Evolutionary conservation across 78 protist species (phyloP), one percentile per base, ranked within the genome.

Genomic region (Tieghemostelium lacteum): DNA sequence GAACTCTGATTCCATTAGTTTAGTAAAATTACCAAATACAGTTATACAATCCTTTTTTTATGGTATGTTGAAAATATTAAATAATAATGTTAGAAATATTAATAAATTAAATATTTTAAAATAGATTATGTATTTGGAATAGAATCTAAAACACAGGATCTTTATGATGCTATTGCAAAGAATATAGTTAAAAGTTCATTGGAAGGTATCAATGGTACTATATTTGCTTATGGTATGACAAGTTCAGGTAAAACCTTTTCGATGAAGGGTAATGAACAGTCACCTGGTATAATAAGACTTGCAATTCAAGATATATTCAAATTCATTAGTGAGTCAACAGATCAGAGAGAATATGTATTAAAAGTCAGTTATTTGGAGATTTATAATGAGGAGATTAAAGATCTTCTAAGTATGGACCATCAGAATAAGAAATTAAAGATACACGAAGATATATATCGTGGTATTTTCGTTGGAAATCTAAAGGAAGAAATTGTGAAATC

Each of bases 221-320:
- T 54, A 3, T 77, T 70, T 67, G 69, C 85, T 28, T 62, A 85
- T 42, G 77, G 96, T 3, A 95, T 92, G 66, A 96, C 98, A 36
- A 57, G 89, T 58, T 69, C 89, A 16, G 98, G 98, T 20, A 96
- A 96, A 61, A 96, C 98, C 7, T 29, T 61, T 92, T 92, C 97
- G 22, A 96, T 96, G 96, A 88, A 29, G 22, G 96, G 97, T 34
- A 17, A 34, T 6, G 62, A 42, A 0, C 57, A 61, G n/a, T 66
- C 45, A 6, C 95, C 96, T 7, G 97, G 97, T 10, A 42, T 96
- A 19, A 96, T 95, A 4, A 64, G 86, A 26, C 67, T 63, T 17
- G 78, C 98, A 7, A 29, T 95, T 26, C 19, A 39, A 4, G 86
- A 93, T 26, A 72, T 95, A 45, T 95, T 95, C 45, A 16, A 45